Evolutionary conservation across 305 asterid genomes (phyloP), one percentile per base, ranked within the genome.

Genomic region (Fraxinus velutina): DNA sequence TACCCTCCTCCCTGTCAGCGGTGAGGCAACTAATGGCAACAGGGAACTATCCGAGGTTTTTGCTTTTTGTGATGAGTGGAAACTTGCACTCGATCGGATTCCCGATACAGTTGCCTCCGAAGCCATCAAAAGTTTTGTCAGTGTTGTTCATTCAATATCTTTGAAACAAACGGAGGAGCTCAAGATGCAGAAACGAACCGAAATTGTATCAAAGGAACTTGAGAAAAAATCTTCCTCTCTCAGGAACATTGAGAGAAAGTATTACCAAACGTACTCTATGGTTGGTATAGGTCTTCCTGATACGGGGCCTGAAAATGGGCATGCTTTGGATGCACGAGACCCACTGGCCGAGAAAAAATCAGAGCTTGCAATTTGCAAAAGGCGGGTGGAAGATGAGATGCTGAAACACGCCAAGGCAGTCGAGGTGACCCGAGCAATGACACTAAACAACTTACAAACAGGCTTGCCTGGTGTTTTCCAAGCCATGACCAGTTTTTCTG

Each of bases 401-500:
- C 19, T 87, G 72, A 95, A 89, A 81, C 97, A 96, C 82, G 50
- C 96, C 0, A 94, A 84, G 88, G 98, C 98, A 0, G 93, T 92
- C 0, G 99, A 96, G 83, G 98, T 94, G 86, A 96, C 99, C 6
- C 83, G 98, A 80, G 96, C 99, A n/a, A 91, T 93, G 96, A 94
- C 98, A 2, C 81, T 92, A 85, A 94, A 93, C 80, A 96, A 96
- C 85, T 89, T 96, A 29, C 99, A 96, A 80, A 94, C 99, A 0
- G 99, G 99, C 12, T 78, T 96, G 89, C 99, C 99, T 0, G 98
- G 98, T 33, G 99, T 96, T 75, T 94, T 96, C 85, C 98, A 93
- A 86, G 98, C 98, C 6, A 88, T 94, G 98, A 91, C 98, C 71
- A 94, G 98, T 78, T 96, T 96, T 82, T 96, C 99, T 7, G 89